These are phyloP conservation scores for Myrica gale DNA, from an alignment of 306 rosid genomes.

Conservation along the genomic window DNA sequence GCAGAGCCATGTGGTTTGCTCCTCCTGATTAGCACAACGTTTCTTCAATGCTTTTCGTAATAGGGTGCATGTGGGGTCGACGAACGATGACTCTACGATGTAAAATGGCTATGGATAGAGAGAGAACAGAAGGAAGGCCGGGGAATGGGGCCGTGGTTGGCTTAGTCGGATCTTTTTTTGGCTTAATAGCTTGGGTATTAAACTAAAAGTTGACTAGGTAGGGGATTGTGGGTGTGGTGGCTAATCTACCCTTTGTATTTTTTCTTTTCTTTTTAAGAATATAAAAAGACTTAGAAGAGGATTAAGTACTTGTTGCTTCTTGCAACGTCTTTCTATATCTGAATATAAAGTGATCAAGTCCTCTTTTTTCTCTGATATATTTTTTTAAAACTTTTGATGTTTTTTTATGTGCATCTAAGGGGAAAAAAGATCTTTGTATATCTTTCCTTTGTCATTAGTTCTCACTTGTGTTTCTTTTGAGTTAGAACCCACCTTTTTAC, in stretches of 20 bases:
- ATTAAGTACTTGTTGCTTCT: no score
- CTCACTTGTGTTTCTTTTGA: slow-evolving; percentile 25
- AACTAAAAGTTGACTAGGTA: not conserved
- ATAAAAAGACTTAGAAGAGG: not conserved
- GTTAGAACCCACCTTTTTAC: not conserved
- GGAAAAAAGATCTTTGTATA: not conserved
- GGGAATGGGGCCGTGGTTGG: not conserved
- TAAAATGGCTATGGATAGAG: no score
- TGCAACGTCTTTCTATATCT: no score
- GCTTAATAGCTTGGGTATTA: not conserved
- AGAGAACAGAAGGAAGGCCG: not conserved
- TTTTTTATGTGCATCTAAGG: not conserved
- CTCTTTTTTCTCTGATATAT: not conserved
- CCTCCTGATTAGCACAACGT: not conserved
- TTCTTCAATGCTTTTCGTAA: not conserved
- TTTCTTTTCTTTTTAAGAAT: no score
- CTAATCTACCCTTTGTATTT: not conserved
- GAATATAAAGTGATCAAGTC: no score
- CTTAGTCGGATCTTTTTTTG: not conserved
- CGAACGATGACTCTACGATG: no score
- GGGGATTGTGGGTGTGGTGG: not conserved
- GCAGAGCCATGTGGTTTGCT: not conserved
- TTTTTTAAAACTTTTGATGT: not conserved
- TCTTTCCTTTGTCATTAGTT: slow-evolving; percentile 17
- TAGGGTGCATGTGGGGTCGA: not conserved